phyloP scores from a whole-genome alignment of 2,329 filamentous ascomycete genomes.

The Phialocephala sp. region DNA sequence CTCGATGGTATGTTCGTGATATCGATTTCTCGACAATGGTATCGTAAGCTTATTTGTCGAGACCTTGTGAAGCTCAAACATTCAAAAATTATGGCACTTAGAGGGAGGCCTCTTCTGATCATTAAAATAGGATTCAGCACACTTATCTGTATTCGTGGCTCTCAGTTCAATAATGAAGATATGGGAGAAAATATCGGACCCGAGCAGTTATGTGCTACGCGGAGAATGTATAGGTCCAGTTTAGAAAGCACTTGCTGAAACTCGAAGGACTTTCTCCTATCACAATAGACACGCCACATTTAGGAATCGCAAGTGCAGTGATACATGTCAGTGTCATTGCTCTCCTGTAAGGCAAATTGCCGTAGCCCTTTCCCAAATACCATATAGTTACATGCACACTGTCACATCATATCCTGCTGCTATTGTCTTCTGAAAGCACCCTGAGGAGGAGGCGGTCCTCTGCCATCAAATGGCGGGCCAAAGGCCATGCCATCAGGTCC shows the following conservation, averaged over 20 bases:
- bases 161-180: too few species aligned
- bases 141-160: too few species aligned
- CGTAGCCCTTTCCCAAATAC: slow-evolving; percentile 6
- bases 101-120: too few species aligned
- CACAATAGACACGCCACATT: neutral
- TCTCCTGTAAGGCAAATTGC: slow-evolving; percentile 3
- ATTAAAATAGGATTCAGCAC: too few species aligned
- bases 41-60: too few species aligned
- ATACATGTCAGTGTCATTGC: slow-evolving; percentile 4
- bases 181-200: too few species aligned
- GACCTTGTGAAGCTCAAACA: too few species aligned
- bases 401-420: slow-evolving; percentile 23
- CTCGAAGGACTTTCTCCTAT: neutral
- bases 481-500: slow-evolving; percentile 58
- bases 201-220: too few species aligned
- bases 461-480: slow-evolving; percentile 58
- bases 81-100: too few species aligned
- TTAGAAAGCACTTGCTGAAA: slow-evolving; percentile 4
- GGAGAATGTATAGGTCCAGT: neutral
- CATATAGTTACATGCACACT: slow-evolving; percentile 20
- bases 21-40: too few species aligned
- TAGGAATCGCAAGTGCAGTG: neutral
- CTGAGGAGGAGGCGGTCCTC: slow-evolving; percentile 59
- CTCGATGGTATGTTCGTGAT: too few species aligned
- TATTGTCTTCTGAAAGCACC: slow-evolving; percentile 50